Evolutionary conservation across 768 basidiomycete species (phyloP).

Genomic region (Gloeopeniophorella convolvens): DNA sequence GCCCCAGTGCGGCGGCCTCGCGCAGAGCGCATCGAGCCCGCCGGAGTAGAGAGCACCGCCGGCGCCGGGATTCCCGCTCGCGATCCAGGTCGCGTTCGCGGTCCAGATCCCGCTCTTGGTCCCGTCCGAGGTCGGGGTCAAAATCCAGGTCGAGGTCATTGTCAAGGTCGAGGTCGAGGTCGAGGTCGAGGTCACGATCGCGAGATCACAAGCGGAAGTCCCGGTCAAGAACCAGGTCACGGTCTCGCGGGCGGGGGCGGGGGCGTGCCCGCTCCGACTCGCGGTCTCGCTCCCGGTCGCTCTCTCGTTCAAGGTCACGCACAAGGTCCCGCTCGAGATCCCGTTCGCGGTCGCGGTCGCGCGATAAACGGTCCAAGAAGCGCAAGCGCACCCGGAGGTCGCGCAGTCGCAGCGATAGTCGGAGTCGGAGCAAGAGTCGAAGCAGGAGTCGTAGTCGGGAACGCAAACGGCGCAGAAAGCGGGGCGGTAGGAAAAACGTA

Average conservation of each 20-base stretch:
- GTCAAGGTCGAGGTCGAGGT: slow-evolving; percentile 18
- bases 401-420: slow-evolving; percentile 28
- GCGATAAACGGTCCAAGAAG: background rate
- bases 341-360: slow-evolving; percentile 9
- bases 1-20: slow-evolving; percentile 12
- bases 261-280: slow-evolving; percentile 33
- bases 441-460: slow-evolving; percentile 23
- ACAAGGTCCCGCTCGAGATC: slow-evolving; percentile 20
- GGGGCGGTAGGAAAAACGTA: slow-evolving; percentile 35
- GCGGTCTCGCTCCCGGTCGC: slow-evolving; percentile 26
- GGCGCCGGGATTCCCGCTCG: slow-evolving; percentile 3
- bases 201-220: background rate
- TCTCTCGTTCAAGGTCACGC: slow-evolving; percentile 26
- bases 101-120: slow-evolving; percentile 7
- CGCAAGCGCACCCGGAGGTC: slow-evolving; percentile 9
- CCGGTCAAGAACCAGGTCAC: background rate
- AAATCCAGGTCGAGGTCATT: slow-evolving; percentile 32
- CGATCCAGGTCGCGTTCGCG: slow-evolving; percentile 14
- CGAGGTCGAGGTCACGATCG: slow-evolving; percentile 11
- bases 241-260: slow-evolving; percentile 23
- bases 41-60: slow-evolving; percentile 14
- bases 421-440: slow-evolving; percentile 37
- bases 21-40: slow-evolving; percentile 15
- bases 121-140: slow-evolving; percentile 3
- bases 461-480: slow-evolving; percentile 32